phyloP scores from a whole-genome alignment of 2,329 filamentous ascomycete genomes.

The Zymoseptoria brevis region DNA sequence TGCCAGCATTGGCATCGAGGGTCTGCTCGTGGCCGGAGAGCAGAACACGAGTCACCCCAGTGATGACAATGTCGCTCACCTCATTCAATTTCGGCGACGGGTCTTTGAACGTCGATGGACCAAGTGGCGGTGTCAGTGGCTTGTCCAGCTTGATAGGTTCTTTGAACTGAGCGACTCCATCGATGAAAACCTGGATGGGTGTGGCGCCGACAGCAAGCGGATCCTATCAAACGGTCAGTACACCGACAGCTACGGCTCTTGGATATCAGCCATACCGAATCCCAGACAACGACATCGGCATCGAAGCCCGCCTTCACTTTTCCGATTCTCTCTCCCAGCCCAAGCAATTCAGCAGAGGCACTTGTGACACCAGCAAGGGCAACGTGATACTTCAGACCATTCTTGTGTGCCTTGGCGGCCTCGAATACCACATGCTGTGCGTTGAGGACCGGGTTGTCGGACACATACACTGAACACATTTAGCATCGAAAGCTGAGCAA shows the following conservation, averaged over 20 bases:
- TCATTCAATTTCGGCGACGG: conserved; percentile 29
- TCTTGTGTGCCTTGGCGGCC: conserved; percentile 38
- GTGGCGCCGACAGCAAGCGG: conserved; percentile 27
- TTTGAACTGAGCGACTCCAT: conserved; percentile 45
- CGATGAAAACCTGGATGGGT: conserved; percentile 37
- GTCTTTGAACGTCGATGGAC: conserved; percentile 33
- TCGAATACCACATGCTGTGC: conserved; percentile 62
- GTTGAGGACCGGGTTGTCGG: conserved; percentile 62
- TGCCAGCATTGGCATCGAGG: conserved; percentile 17
- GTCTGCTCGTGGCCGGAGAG: conserved; percentile 39
- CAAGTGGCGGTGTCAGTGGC: conserved; percentile 34
- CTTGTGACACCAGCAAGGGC: conserved; percentile 35
- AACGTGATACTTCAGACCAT: conserved; percentile 35
- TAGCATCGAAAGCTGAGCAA: not conserved
- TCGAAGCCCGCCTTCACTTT: conserved; percentile 36
- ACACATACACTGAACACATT: conserved; percentile 49
- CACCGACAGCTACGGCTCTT: conserved; percentile 4
- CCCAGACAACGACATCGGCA: conserved; percentile 39
- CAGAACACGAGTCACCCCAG: conserved; percentile 47
- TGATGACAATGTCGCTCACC: conserved; percentile 45
- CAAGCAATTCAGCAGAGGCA: conserved; percentile 34
- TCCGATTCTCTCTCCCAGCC: conserved; percentile 34
- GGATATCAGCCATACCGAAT: conserved; percentile 33
- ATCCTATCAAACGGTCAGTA: conserved; percentile 3
- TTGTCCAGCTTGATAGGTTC: conserved; percentile 46